Conservation (phyloP, 179 eudicot species). For the Sideroxylon spinosum region DNA sequence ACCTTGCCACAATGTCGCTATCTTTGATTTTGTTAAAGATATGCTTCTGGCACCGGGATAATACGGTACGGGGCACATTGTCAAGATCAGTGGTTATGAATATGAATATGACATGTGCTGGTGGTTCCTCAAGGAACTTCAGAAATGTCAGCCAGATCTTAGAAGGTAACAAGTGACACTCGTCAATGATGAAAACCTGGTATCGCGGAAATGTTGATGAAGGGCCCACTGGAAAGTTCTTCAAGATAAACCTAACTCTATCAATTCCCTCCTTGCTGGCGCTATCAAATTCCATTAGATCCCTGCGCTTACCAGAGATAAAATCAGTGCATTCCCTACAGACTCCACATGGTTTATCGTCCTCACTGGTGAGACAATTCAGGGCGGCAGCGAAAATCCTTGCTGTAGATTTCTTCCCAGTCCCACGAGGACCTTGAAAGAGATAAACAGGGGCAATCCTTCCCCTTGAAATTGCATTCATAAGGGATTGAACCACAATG, state of each 20-base stretch:
- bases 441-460: constrained; percentile 82
- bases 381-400: constrained; percentile 82
- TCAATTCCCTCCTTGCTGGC: constrained; percentile 69
- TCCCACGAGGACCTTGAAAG: constrained; percentile 98
- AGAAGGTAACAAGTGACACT: constrained; percentile 86
- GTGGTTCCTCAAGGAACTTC: constrained; percentile 77
- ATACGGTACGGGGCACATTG: constrained; percentile 74
- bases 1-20: constrained; percentile 60
- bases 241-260: constrained; percentile 50
- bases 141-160: constrained; percentile 81
- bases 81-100: constrained; percentile 79
- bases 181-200: constrained; percentile 65
- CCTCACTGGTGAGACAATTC: constrained; percentile 84
- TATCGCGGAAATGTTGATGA: constrained; percentile 47
- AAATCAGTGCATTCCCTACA: constrained; percentile 79
- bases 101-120: constrained; percentile 64
- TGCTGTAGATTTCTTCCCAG: constrained; percentile 89
- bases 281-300: constrained; percentile 69
- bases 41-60: constrained; percentile 82
- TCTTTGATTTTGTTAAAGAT: constrained; percentile 82
- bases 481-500: constrained; percentile 74
- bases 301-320: constrained; percentile 65
- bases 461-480: constrained; percentile 67
- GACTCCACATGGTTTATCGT: constrained; percentile 83
- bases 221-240: constrained; percentile 43